Conservation (phyloP, 176 grass and related monocot species). For the Musa acuminata region DNA sequence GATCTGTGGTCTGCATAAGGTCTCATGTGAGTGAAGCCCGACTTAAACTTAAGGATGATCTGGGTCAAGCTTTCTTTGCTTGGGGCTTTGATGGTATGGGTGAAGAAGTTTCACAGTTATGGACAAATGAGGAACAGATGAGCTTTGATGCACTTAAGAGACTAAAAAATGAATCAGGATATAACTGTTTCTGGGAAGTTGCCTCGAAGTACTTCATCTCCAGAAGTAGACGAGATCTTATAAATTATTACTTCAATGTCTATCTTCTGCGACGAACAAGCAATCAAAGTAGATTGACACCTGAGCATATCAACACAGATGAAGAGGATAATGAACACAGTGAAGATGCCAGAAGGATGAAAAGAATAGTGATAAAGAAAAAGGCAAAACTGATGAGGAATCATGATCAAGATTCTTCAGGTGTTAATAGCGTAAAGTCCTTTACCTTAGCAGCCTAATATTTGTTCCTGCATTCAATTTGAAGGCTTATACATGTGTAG, state of each 20-base stretch:
- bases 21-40: conserved; percentile 50
- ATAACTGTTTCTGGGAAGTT: conserved; percentile 57
- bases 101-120: conserved; percentile 53
- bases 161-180: conserved; percentile 41
- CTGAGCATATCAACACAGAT: conserved; percentile 16
- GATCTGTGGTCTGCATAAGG: conserved; percentile 56
- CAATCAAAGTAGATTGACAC: conserved; percentile 47
- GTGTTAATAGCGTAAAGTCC: conserved; percentile 4
- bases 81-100: conserved; percentile 79
- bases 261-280: conserved; percentile 67
- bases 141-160: conserved; percentile 55
- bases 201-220: conserved; percentile 43
- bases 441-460: neutral
- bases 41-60: conserved; percentile 53
- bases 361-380: conserved; percentile 31
- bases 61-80: conserved; percentile 59
- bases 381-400: conserved; percentile 6
- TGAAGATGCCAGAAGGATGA: conserved; percentile 57
- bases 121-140: conserved; percentile 42
- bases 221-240: conserved; percentile 42
- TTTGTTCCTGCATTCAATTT: neutral
- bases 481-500: neutral
- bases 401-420: conserved; percentile 26
- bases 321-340: conserved; percentile 55
- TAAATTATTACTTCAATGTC: conserved; percentile 88